A percentile compares a stretch with the other conserved stretches of the same genome.
Evolutionary conservation across 441 rosid genomes (phyloP).

Genomic region (Isatis lusitanica): DNA sequence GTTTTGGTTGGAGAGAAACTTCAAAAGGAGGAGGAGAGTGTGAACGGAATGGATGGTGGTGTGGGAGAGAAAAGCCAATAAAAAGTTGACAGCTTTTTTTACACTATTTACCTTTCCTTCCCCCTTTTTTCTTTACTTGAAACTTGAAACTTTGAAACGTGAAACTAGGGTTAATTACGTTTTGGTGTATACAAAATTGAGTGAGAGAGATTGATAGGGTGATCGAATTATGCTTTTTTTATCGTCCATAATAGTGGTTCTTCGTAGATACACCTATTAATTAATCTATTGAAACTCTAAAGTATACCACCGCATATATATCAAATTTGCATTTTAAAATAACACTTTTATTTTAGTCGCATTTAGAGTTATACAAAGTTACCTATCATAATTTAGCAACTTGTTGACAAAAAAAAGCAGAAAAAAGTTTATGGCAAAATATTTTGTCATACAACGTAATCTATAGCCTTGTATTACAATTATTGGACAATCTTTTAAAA

Average conservation of each 20-base stretch:
- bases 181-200: conserved; percentile 1
- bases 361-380: neutral
- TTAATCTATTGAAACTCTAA: neutral
- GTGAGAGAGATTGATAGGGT: neutral
- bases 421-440: neutral
- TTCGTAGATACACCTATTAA: neutral
- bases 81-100: conserved; percentile 26
- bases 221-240: neutral
- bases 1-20: conserved; percentile 31
- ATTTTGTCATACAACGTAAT: neutral
- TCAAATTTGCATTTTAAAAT: neutral
- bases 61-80: conserved; percentile 34
- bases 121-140: conserved; percentile 25
- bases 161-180: conserved; percentile 27
- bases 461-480: no score
- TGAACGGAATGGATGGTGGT: conserved; percentile 37
- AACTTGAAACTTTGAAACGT: conserved; percentile 37
- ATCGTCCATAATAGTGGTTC: conserved; percentile 16
- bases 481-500: no score
- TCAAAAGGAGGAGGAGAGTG: conserved; percentile 36
- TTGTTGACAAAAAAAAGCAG: neutral
- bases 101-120: conserved; percentile 27
- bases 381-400: neutral
- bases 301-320: neutral
- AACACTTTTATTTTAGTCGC: neutral